Percentiles rank a stretch among this genome's conserved stretches.
Conservation (phyloP, 139 green algal species). For the Picochlorum sp. region DNA sequence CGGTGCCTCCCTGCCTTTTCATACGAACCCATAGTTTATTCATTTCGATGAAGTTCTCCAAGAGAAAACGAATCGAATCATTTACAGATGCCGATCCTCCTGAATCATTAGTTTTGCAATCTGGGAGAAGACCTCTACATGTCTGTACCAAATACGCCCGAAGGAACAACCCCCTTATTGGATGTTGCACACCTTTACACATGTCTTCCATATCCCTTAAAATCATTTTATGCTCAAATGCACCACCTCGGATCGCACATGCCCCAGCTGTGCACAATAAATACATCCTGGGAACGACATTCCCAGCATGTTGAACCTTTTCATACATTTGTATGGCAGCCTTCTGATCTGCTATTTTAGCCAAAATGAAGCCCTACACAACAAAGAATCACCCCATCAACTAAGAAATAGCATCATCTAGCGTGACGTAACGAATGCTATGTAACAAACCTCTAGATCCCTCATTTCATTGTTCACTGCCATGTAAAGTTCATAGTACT, state of each 20-base stretch:
- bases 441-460: too few relatives aligned
- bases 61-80: constrained; percentile 90
- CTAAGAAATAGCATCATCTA: background rate
- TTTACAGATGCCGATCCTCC: constrained; percentile 57
- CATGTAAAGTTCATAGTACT: constrained; percentile 98
- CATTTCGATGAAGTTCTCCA: constrained; percentile 99
- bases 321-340: constrained; percentile 81
- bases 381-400: too few relatives aligned
- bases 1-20: constrained; percentile 39
- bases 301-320: constrained; percentile 90
- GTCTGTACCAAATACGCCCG: constrained; percentile 77
- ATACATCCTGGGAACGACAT: constrained; percentile 88
- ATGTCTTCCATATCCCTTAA: constrained; percentile 86
- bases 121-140: constrained; percentile 53
- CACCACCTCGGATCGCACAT: background rate
- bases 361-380: constrained; percentile 61
- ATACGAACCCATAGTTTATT: constrained; percentile 99
- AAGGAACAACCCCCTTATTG: constrained; percentile 91
- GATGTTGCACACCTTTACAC: constrained; percentile 95
- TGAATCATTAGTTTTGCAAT: constrained; percentile 60
- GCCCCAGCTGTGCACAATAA: constrained; percentile 9
- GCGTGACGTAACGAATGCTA: background rate
- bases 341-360: constrained; percentile 63
- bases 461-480: constrained; percentile 73
- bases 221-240: background rate